These are phyloP conservation scores for Nannochloropsis salina DNA, from an alignment of 108 stramenopile species.

Conservation along the genomic window DNA sequence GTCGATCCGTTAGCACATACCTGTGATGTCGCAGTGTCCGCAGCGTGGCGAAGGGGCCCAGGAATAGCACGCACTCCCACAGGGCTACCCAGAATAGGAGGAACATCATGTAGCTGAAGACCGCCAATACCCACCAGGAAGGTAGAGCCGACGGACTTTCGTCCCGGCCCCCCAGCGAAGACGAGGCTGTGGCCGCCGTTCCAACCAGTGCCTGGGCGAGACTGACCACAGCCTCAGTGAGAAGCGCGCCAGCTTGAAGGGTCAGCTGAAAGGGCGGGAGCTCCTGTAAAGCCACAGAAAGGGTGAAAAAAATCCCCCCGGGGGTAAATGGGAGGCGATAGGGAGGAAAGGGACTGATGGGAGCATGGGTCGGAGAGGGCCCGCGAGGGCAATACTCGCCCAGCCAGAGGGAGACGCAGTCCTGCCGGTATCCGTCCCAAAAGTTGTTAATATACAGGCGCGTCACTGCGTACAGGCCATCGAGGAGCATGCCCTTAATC, in stretches of 20 bases:
- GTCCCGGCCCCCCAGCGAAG: background rate
- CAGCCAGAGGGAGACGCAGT: constrained; percentile 15
- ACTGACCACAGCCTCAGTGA: background rate
- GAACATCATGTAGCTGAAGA: constrained; percentile 7
- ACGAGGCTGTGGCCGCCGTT: background rate
- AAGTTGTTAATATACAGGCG: constrained; percentile 89
- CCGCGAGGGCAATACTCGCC: background rate
- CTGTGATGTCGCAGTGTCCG: background rate
- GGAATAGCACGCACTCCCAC: background rate
- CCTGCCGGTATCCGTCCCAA: constrained; percentile 57
- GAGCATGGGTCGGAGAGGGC: background rate
- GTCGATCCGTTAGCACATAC: background rate
- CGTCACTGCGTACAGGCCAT: constrained; percentile 62
- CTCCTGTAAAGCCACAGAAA: constrained; percentile 15
- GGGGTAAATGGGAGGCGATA: constrained; percentile 19
- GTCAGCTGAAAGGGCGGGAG: background rate
- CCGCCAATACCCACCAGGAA: background rate
- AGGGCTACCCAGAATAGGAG: background rate
- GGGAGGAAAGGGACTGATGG: background rate
- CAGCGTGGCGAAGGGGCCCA: constrained; percentile 12
- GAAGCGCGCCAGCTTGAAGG: background rate
- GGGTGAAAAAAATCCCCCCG: background rate
- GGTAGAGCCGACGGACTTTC: no score
- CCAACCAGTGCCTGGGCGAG: background rate
- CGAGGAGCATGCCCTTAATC: constrained; percentile 75